These are phyloP conservation scores for Penstemon eatonii DNA, from an alignment of 257 asterid species.

Conservation along the genomic window DNA sequence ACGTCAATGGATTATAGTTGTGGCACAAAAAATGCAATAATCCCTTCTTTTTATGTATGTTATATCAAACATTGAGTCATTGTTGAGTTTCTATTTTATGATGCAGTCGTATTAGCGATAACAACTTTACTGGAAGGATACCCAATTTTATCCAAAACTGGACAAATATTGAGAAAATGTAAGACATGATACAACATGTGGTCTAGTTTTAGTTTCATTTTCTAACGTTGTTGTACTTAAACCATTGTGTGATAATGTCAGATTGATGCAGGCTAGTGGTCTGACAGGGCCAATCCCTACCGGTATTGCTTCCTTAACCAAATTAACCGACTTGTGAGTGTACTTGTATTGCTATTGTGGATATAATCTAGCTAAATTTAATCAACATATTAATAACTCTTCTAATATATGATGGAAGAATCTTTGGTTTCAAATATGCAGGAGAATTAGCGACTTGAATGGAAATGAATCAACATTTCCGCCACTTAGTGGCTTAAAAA, in stretches of 20 bases:
- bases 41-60: background rate
- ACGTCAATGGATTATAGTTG: no score
- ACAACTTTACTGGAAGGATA: constrained; percentile 63
- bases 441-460: constrained; percentile 74
- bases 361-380: background rate
- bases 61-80: background rate
- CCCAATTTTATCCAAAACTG: constrained; percentile 56
- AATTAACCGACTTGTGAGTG: constrained; percentile 65
- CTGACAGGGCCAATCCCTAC: constrained; percentile 66
- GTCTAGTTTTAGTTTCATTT: background rate
- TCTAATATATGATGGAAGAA: background rate
- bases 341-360: background rate
- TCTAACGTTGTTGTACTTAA: constrained; percentile 10
- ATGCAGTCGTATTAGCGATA: constrained; percentile 64
- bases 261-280: constrained; percentile 71
- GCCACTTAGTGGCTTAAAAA: constrained; percentile 30
- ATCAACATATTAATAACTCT: background rate
- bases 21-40: no score
- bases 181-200: constrained; percentile 29
- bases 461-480: constrained; percentile 64
- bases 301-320: constrained; percentile 55
- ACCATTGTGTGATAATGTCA: constrained; percentile 26
- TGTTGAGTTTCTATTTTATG: constrained; percentile 11
- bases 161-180: constrained; percentile 53
- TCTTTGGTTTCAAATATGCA: constrained; percentile 31